phyloP scores from a whole-genome alignment of 2,329 filamentous ascomycete genomes.

The Cadophora sp. region DNA sequence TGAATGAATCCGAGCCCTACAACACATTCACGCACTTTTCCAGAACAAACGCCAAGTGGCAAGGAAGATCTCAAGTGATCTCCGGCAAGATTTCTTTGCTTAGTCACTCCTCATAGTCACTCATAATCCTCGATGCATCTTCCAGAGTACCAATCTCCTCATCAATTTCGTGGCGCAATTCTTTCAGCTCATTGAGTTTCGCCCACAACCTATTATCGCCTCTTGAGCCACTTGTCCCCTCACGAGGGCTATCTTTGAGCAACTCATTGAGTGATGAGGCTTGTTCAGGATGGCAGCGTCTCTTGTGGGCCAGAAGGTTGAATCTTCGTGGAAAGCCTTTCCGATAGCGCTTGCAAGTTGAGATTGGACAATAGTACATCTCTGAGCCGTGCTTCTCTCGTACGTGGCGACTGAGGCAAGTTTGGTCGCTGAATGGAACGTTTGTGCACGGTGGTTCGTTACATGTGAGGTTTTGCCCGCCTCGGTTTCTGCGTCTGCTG shows the following conservation, averaged over 20 bases:
- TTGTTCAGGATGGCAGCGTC: slow-evolving; percentile 24
- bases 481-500: not conserved
- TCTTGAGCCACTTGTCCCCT: not conserved
- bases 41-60: not conserved
- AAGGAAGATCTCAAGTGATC: not conserved
- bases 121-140: not conserved
- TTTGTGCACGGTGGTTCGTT: not conserved
- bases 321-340: slow-evolving; percentile 27
- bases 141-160: not conserved
- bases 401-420: slow-evolving; percentile 27
- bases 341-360: slow-evolving; percentile 29
- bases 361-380: slow-evolving; percentile 26
- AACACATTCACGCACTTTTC: not conserved
- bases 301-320: slow-evolving; percentile 31
- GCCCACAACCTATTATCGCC: not conserved
- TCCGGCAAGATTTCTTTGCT: not conserved
- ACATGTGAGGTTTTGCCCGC: not conserved
- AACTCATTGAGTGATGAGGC: not conserved
- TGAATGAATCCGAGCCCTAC: too few species aligned
- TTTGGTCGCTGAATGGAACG: slow-evolving; percentile 25
- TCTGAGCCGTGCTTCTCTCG: slow-evolving; percentile 31
- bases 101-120: not conserved
- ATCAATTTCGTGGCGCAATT: not conserved
- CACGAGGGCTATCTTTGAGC: too few species aligned
- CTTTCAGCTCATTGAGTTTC: not conserved